Evolutionary conservation across 768 basidiomycete species (phyloP).

Genomic region (Pisolithus orientalis): DNA sequence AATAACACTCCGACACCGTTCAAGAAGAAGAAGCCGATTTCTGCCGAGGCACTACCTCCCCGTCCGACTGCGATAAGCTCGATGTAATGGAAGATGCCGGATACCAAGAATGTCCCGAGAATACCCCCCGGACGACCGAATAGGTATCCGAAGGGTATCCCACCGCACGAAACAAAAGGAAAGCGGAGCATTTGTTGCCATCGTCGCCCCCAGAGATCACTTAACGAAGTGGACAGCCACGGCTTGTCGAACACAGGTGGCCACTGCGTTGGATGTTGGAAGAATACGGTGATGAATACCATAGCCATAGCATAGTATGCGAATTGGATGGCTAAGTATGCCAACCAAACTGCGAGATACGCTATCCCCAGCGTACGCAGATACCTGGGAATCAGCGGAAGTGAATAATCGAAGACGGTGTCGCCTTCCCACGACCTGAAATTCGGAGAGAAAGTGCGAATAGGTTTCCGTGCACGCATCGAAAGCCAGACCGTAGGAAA

Average conservation of each 20-base stretch:
- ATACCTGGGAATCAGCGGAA: constrained; percentile 27
- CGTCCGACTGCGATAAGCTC: constrained; percentile 53
- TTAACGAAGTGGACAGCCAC: constrained; percentile 50
- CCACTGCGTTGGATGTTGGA: constrained; percentile 48
- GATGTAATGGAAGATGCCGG: constrained; percentile 53
- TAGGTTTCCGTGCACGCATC: constrained; percentile 7
- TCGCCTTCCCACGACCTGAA: constrained; percentile 29
- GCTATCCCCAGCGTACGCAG: constrained; percentile 38
- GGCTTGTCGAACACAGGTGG: constrained; percentile 57
- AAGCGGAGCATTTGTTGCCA: constrained; percentile 69
- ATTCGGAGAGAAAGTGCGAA: constrained; percentile 32
- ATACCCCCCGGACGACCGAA: constrained; percentile 46
- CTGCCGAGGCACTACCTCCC: constrained; percentile 44
- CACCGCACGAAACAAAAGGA: constrained; percentile 46
- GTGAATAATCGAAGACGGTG: constrained; percentile 29
- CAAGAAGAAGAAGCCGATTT: constrained; percentile 50
- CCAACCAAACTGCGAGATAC: constrained; percentile 34
- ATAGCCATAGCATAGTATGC: constrained; percentile 37
- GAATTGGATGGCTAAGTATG: constrained; percentile 42
- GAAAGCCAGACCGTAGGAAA: constrained; percentile 3
- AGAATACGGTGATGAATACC: constrained; percentile 38
- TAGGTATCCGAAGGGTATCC: constrained; percentile 35
- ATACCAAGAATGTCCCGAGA: constrained; percentile 52
- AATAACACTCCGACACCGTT: constrained; percentile 45
- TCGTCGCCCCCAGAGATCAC: constrained; percentile 53